phyloP scores from a whole-genome alignment of 176 grass and related monocot species.

The Themeda triandra region DNA sequence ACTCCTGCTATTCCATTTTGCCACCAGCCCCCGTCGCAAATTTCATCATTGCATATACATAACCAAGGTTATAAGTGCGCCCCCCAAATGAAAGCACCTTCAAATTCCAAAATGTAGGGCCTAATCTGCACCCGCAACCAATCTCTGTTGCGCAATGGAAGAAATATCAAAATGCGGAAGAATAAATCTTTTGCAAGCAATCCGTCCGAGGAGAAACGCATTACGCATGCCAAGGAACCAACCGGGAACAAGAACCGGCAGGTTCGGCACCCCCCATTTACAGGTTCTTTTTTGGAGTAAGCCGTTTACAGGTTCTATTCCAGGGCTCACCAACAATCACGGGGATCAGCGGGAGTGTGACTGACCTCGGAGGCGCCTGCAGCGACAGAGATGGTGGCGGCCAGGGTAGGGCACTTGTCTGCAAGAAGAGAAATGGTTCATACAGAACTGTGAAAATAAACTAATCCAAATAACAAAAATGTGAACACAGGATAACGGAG shows the following conservation, averaged over 20 bases:
- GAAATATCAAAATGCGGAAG: not conserved
- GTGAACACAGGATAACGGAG: not conserved
- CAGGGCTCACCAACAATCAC: not conserved
- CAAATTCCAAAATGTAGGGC: not conserved
- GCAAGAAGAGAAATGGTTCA: constrained; percentile 32
- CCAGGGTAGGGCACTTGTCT: constrained; percentile 87
- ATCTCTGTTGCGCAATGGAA: not conserved
- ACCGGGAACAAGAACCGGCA: not conserved
- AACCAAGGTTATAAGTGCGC: too few relatives aligned
- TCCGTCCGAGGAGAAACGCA: not conserved
- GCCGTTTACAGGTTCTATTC: not conserved
- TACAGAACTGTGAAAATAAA: not conserved
- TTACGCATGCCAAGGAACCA: not conserved
- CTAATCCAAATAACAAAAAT: not conserved
- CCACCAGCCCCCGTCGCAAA: too few relatives aligned
- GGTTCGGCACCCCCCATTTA: too few relatives aligned
- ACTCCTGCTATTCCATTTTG: not conserved
- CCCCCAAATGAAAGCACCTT: not conserved
- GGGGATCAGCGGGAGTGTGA: not conserved
- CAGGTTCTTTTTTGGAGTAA: too few relatives aligned
- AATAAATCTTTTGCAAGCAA: not conserved
- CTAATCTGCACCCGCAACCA: not conserved
- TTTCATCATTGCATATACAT: too few relatives aligned
- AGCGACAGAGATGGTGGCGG: not conserved
- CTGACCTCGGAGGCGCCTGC: not conserved